Percentiles rank a stretch among this genome's conserved stretches.
Evolutionary conservation across 2,329 filamentous ascomycete genomes (phyloP).

Genomic region (Fusarium heterosporum): DNA sequence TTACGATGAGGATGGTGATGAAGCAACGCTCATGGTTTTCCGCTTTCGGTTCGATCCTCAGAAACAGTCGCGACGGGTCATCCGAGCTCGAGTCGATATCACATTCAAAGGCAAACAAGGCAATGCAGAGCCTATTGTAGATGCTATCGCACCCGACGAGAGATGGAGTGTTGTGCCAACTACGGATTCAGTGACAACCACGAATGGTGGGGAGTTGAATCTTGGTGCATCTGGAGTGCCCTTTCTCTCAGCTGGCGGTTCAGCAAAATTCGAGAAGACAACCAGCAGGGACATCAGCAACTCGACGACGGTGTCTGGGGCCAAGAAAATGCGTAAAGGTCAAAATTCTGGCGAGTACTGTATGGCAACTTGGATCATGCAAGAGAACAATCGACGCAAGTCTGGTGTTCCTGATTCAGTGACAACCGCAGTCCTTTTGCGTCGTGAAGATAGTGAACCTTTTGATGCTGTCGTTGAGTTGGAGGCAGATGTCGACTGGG

Average conservation of each 20-base stretch:
- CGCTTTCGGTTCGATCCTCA: conserved; percentile 3
- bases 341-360: background rate
- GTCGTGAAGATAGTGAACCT: background rate
- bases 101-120: background rate
- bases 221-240: background rate
- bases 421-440: background rate
- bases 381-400: background rate
- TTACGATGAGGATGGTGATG: conserved; percentile 8
- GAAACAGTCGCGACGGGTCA: background rate
- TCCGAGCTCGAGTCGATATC: background rate
- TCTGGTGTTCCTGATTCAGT: background rate
- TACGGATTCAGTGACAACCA: conserved; percentile 4
- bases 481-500: background rate
- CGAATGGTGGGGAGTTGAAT: background rate
- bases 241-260: background rate
- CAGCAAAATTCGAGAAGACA: background rate
- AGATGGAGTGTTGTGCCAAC: conserved; percentile 20
- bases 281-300: background rate
- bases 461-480: background rate
- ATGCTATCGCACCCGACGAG: conserved; percentile 15
- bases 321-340: background rate
- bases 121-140: background rate
- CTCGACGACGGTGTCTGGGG: background rate
- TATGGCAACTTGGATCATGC: background rate
- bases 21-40: conserved; percentile 16